Percentiles rank a stretch among this genome's conserved stretches.
These are phyloP conservation scores for Leptomonas pyrrhocoris DNA, from an alignment of 208 protist species.

Conservation along the genomic window DNA sequence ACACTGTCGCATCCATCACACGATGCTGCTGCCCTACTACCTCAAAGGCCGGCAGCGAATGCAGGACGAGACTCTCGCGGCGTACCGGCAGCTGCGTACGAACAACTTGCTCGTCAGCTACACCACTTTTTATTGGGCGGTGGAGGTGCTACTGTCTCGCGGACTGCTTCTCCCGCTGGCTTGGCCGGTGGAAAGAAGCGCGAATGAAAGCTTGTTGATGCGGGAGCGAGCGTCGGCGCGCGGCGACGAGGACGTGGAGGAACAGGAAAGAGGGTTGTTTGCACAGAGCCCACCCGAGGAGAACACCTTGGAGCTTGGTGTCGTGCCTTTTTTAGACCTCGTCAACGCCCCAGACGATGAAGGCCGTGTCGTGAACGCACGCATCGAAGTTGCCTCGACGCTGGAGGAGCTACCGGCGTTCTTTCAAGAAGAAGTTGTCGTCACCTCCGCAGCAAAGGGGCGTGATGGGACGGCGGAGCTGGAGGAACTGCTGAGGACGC, in stretches of 20 bases:
- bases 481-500: constrained; percentile 33
- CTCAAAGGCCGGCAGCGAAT: constrained; percentile 42
- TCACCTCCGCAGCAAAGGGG: constrained; percentile 34
- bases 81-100: constrained; percentile 44
- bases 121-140: constrained; percentile 55
- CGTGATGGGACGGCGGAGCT: constrained; percentile 34
- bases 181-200: constrained; percentile 29
- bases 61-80: constrained; percentile 42
- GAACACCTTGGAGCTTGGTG: constrained; percentile 52
- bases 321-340: constrained; percentile 82
- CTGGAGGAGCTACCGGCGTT: constrained; percentile 73
- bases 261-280: no score
- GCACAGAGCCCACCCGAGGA: background rate
- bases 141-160: constrained; percentile 68
- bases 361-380: constrained; percentile 55
- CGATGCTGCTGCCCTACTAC: constrained; percentile 62
- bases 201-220: background rate
- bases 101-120: constrained; percentile 54
- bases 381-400: constrained; percentile 64
- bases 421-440: constrained; percentile 51
- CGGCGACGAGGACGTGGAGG: background rate
- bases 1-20: constrained; percentile 70
- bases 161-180: constrained; percentile 59
- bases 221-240: background rate
- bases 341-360: constrained; percentile 64